Conservation (phyloP, 2,329 filamentous ascomycete genomes). For the Zymoseptoria tritici region DNA sequence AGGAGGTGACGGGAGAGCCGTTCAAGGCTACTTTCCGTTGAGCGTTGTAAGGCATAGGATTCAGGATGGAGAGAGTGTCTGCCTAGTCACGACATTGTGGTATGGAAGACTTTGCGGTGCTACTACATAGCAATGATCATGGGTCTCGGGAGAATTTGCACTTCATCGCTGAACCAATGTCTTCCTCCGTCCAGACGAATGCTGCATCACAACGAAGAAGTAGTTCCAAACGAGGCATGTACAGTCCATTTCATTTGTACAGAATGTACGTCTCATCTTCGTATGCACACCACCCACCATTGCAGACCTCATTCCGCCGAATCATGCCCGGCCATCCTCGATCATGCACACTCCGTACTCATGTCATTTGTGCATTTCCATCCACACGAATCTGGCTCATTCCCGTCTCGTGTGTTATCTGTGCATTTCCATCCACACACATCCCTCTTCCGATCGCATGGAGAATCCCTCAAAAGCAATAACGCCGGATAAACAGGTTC, state of each 20-base stretch:
- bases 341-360: too few relatives aligned
- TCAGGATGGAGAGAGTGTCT: neutral
- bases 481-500: neutral
- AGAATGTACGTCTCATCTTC: neutral
- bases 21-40: conserved; percentile 1
- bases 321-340: too few relatives aligned
- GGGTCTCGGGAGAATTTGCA: too few relatives aligned
- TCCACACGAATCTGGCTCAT: neutral
- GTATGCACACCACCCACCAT: neutral
- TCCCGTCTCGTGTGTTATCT: neutral
- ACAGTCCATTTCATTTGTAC: neutral
- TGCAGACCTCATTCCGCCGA: too few relatives aligned
- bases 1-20: conserved; percentile 34
- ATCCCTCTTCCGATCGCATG: neutral
- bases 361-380: neutral
- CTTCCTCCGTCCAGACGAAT: too few relatives aligned
- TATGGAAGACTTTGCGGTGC: too few relatives aligned
- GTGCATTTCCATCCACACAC: neutral
- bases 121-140: too few relatives aligned
- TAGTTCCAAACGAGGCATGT: neutral
- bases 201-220: too few relatives aligned
- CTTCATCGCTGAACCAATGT: too few relatives aligned
- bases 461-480: neutral
- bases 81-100: too few relatives aligned
- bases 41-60: neutral